A percentile compares a stretch with the other conserved stretches of the same genome.
These are phyloP conservation scores for Yamadazyma kanchanaburiensis DNA, from an alignment of 1,139 yeast species.

Conservation along the genomic window DNA sequence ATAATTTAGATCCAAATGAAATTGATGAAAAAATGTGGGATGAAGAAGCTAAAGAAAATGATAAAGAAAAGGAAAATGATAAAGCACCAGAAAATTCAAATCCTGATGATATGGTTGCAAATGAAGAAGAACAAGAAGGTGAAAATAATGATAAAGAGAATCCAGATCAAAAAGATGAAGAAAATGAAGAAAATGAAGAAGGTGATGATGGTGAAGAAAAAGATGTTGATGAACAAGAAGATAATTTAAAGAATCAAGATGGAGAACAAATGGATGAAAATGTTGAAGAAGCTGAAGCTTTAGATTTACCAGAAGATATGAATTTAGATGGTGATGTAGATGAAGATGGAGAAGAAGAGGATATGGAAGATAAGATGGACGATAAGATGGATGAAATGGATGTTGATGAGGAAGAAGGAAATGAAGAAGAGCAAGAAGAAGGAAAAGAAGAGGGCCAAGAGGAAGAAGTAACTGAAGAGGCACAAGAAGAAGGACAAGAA, in stretches of 20 bases:
- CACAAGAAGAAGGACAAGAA: constrained; percentile 19
- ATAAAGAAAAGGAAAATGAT: constrained; percentile 71
- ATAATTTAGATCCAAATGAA: constrained; percentile 90
- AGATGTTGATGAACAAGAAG: constrained; percentile 77
- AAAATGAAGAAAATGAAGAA: constrained; percentile 36
- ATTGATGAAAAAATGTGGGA: constrained; percentile 99
- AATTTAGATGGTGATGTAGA: constrained; percentile 70
- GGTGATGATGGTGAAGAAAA: constrained; percentile 50
- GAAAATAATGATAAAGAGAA: constrained; percentile 32
- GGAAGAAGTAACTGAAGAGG: constrained; percentile 18
- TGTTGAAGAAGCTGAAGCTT: constrained; percentile 77
- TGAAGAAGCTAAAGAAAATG: constrained; percentile 76
- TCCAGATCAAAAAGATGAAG: constrained; percentile 29
- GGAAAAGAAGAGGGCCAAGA: constrained; percentile 18
- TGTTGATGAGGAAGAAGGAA: constrained; percentile 24
- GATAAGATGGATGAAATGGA: constrained; percentile 27
- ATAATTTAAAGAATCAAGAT: constrained; percentile 70
- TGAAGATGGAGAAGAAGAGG: constrained; percentile 43
- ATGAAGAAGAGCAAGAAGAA: constrained; percentile 14
- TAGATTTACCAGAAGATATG: constrained; percentile 85
- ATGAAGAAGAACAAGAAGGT: constrained; percentile 45
- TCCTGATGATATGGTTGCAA: constrained; percentile 64
- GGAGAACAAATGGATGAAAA: constrained; percentile 66
- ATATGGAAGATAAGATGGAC: constrained; percentile 19
- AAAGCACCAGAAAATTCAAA: constrained; percentile 55